Evolutionary conservation across 768 basidiomycete genomes (phyloP).

Genomic region (Psilocybe cubensis): DNA sequence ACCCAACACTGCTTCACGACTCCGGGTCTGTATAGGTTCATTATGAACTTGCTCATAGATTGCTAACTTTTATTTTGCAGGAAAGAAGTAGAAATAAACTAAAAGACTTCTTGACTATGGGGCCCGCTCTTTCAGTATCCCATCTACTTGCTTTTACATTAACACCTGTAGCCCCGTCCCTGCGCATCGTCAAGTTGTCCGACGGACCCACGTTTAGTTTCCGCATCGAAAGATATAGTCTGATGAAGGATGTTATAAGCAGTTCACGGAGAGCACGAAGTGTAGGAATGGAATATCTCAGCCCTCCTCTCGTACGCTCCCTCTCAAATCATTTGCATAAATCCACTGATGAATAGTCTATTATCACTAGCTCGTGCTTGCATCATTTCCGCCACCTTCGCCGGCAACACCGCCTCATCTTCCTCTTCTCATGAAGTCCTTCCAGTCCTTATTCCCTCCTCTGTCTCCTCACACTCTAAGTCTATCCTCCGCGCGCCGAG

Average conservation of each 20-base stretch:
- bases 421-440: constrained; percentile 91
- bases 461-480: constrained; percentile 81
- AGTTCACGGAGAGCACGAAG: constrained; percentile 69
- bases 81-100: constrained; percentile 89
- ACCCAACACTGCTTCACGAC: constrained; percentile 92
- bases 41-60: not conserved
- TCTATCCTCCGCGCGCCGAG: constrained; percentile 88
- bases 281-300: constrained; percentile 88
- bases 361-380: constrained; percentile 79
- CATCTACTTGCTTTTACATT: constrained; percentile 93
- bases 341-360: not conserved
- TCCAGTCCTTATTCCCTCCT: constrained; percentile 95
- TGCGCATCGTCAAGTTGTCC: constrained; percentile 87
- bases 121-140: constrained; percentile 87
- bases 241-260: constrained; percentile 82
- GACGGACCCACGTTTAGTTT: constrained; percentile 94
- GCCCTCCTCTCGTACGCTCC: constrained; percentile 80
- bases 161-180: constrained; percentile 81
- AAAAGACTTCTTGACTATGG: constrained; percentile 93
- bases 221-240: constrained; percentile 88
- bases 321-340: not conserved
- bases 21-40: constrained; percentile 60
- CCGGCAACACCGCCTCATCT: constrained; percentile 82
- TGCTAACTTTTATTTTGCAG: constrained; percentile 43
- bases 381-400: constrained; percentile 78